A percentile compares a stretch with the other conserved stretches of the same genome.
Evolutionary conservation across 495 filamentous ascomycete genomes (phyloP).

Genomic region (Penicillium pulvis): DNA sequence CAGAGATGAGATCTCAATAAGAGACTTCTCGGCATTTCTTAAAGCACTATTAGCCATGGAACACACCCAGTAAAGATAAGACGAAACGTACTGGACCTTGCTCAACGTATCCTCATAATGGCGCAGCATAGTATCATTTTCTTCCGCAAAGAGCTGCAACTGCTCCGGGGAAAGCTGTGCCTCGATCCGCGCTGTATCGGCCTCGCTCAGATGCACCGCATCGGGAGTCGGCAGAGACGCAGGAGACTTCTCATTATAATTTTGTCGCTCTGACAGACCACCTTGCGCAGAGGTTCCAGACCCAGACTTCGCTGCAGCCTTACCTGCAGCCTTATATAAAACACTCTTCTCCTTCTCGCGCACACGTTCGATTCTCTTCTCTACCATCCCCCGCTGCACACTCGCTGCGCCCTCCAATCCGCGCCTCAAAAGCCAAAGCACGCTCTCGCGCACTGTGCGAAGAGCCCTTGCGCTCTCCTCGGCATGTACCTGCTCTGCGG

Average conservation of each 20-base stretch:
- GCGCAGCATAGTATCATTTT: slow-evolving; percentile 89
- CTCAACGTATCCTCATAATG: slow-evolving; percentile 90
- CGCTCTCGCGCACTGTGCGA: slow-evolving; percentile 69
- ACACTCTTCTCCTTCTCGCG: slow-evolving; percentile 88
- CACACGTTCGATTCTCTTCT: slow-evolving; percentile 77
- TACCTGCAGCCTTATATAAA: slow-evolving; percentile 68
- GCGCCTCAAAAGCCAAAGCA: slow-evolving; percentile 78
- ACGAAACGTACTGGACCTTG: slow-evolving; percentile 77
- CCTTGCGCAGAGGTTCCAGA: not conserved
- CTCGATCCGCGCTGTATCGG: slow-evolving; percentile 53
- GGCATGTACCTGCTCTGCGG: slow-evolving; percentile 64
- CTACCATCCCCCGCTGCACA: slow-evolving; percentile 88
- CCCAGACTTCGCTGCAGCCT: slow-evolving; percentile 31
- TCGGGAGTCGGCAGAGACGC: slow-evolving; percentile 13
- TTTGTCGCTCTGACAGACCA: slow-evolving; percentile 1
- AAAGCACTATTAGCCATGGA: not conserved
- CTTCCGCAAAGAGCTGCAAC: slow-evolving; percentile 87
- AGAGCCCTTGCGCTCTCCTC: slow-evolving; percentile 66
- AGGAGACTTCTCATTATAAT: not conserved
- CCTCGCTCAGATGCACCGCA: slow-evolving; percentile 37
- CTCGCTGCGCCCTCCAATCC: slow-evolving; percentile 72
- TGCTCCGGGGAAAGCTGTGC: slow-evolving; percentile 76
- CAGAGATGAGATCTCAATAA: slow-evolving; percentile 90
- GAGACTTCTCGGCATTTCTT: slow-evolving; percentile 90
- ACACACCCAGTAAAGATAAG: slow-evolving; percentile 5